phyloP scores from a whole-genome alignment of 805 yeast genomes.

The Wickerhamomyces ciferrii region DNA sequence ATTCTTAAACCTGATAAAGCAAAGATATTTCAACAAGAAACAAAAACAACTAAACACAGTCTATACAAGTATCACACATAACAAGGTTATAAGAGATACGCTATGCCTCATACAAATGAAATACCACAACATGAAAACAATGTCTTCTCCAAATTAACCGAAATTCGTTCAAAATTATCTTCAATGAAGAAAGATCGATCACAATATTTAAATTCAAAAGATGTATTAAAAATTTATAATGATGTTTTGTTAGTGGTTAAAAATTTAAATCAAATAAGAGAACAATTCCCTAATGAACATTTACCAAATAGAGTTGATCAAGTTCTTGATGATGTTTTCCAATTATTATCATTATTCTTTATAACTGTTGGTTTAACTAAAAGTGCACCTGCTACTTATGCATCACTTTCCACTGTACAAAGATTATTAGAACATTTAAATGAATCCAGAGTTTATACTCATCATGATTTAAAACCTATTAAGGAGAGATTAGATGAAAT shows the following conservation, averaged over 20 bases:
- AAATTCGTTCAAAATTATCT: conserved; percentile 37
- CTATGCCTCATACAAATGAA: conserved; percentile 25
- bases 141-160: conserved; percentile 34
- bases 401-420: conserved; percentile 81
- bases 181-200: conserved; percentile 57
- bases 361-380: conserved; percentile 89
- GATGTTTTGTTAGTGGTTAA: conserved; percentile 49
- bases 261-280: conserved; percentile 46
- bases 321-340: conserved; percentile 84
- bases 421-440: conserved; percentile 77
- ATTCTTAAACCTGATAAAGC: too few relatives aligned
- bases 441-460: conserved; percentile 78
- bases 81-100: background rate
- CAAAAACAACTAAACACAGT: background rate
- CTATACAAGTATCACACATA: too few relatives aligned
- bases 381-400: conserved; percentile 91
- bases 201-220: conserved; percentile 62
- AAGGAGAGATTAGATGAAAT: conserved; percentile 69
- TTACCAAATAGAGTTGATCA: conserved; percentile 54
- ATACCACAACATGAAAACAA: conserved; percentile 32
- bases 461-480: conserved; percentile 78
- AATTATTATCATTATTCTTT: conserved; percentile 77
- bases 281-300: conserved; percentile 17
- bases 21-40: too few relatives aligned
- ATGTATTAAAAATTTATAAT: conserved; percentile 56